Evolutionary conservation across 2,329 filamentous ascomycete species (phyloP).

Genomic region (Pyrenophora tritici-repentis): DNA sequence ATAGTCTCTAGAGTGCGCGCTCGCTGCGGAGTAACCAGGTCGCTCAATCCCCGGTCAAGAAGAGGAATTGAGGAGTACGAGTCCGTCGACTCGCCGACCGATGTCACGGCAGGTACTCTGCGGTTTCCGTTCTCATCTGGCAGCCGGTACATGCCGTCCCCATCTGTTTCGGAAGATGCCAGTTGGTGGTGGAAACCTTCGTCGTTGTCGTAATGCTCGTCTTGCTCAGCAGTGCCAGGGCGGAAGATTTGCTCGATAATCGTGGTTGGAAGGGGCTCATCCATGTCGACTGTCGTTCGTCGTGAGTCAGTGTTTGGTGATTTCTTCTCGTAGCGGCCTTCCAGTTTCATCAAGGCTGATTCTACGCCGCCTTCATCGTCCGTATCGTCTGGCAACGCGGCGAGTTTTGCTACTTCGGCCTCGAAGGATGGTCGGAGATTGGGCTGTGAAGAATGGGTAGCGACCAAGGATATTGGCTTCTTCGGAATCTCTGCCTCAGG

Average conservation of each 20-base stretch:
- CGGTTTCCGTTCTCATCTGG: constrained; percentile 39
- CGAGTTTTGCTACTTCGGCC: constrained; percentile 82
- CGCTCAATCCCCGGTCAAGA: constrained; percentile 66
- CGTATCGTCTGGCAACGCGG: constrained; percentile 84
- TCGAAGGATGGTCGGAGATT: constrained; percentile 75
- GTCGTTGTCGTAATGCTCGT: constrained; percentile 26
- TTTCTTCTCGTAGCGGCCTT: constrained; percentile 75
- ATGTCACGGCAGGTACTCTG: constrained; percentile 36
- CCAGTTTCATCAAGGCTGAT: constrained; percentile 87
- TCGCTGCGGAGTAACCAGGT: constrained; percentile 24
- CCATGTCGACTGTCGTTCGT: constrained; percentile 24
- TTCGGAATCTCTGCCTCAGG: constrained; percentile 20
- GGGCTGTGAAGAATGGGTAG: constrained; percentile 62
- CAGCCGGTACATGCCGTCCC: constrained; percentile 38
- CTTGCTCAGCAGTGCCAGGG: constrained; percentile 25
- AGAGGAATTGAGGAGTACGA: constrained; percentile 80
- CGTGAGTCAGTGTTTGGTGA: constrained; percentile 34
- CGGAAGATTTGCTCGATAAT: constrained; percentile 22
- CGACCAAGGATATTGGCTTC: constrained; percentile 50
- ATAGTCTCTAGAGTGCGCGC: constrained; percentile 52
- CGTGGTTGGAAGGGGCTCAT: constrained; percentile 30
- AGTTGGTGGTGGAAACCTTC: constrained; percentile 35
- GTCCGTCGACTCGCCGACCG: constrained; percentile 65
- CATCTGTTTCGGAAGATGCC: constrained; percentile 27
- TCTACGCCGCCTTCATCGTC: constrained; percentile 81